Evolutionary conservation across 495 filamentous ascomycete genomes (phyloP).

Genomic region (Aspergillus haitiensis): DNA sequence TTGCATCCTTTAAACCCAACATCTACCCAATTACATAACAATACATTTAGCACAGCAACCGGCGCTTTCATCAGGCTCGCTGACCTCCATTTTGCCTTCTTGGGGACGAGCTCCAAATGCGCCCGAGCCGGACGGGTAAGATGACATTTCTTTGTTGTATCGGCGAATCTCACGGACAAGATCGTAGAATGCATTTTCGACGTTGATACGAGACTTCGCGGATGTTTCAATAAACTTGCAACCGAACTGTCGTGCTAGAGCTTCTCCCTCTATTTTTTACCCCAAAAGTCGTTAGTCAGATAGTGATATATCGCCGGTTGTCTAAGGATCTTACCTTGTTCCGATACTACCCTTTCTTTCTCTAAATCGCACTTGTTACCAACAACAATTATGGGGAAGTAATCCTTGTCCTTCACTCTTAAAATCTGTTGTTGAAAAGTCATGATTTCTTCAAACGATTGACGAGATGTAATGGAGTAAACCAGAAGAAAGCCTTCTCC

Average conservation of each 20-base stretch:
- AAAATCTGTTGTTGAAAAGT: conserved; percentile 99
- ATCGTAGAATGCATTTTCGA: conserved; percentile 97
- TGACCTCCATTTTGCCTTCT: conserved; percentile 73
- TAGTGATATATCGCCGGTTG: neutral
- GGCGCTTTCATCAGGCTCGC: conserved; percentile 64
- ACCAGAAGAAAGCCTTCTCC: conserved; percentile 97
- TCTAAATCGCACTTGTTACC: conserved; percentile 99
- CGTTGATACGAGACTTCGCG: conserved; percentile 95
- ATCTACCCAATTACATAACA: conserved; percentile 69
- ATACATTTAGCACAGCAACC: conserved; percentile 88
- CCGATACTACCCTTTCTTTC: conserved; percentile 81
- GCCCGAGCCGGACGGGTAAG: conserved; percentile 68
- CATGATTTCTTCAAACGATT: conserved; percentile 97
- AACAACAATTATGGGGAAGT: conserved; percentile 99
- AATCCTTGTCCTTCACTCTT: conserved; percentile 97
- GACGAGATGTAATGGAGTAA: conserved; percentile 95
- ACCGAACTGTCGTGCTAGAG: conserved; percentile 79
- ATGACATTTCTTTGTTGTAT: conserved; percentile 97
- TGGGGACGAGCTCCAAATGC: conserved; percentile 60
- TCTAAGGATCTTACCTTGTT: conserved; percentile 67
- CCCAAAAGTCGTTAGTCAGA: too few relatives aligned
- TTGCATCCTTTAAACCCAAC: conserved; percentile 28
- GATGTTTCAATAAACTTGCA: conserved; percentile 99
- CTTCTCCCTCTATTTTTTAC: conserved; percentile 72
- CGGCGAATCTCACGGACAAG: conserved; percentile 95